A percentile compares a stretch with the other conserved stretches of the same genome.
phyloP scores from a whole-genome alignment of 2,329 filamentous ascomycete genomes.

The Ophiosphaerella herpotricha region DNA sequence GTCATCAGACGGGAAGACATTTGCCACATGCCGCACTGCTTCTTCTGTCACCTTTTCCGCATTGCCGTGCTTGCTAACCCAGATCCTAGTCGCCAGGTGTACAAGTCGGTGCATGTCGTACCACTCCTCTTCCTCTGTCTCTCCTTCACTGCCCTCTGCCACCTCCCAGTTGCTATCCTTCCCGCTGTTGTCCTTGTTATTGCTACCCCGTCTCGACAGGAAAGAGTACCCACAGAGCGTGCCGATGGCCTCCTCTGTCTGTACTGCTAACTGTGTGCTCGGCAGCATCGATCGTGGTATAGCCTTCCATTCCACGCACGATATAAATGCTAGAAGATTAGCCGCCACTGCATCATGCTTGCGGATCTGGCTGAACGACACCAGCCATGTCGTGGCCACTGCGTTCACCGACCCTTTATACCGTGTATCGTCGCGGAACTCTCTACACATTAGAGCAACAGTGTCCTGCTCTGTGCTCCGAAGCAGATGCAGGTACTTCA shows the following conservation, averaged over 20 bases:
- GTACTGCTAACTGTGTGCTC: conserved; percentile 5
- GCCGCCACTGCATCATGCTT: conserved; percentile 38
- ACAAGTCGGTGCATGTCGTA: conserved; percentile 11
- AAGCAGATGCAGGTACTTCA: conserved; percentile 45
- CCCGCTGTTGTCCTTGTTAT: conserved; percentile 11
- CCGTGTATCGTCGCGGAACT: conserved; percentile 47
- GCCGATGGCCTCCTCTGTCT: conserved; percentile 24
- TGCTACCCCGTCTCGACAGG: conserved; percentile 9
- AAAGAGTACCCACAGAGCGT: conserved; percentile 31
- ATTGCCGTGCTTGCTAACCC: conserved; percentile 2
- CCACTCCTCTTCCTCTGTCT: conserved; percentile 1
- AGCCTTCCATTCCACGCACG: conserved; percentile 15
- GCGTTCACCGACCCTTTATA: conserved; percentile 46
- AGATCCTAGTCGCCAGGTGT: conserved; percentile 9
- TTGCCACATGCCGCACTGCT: conserved; percentile 2
- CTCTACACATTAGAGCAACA: conserved; percentile 42
- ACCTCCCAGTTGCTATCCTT: not conserved
- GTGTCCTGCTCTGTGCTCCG: conserved; percentile 38
- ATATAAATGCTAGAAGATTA: conserved; percentile 19
- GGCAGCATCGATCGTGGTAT: conserved; percentile 23
- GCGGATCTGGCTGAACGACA: conserved; percentile 47
- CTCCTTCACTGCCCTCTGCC: not conserved
- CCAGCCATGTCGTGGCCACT: conserved; percentile 49
- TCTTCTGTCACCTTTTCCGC: conserved; percentile 1
- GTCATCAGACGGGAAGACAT: conserved; percentile 6